Conservation (phyloP, 805 yeast species). For the Yarrowia phangngaensis region DNA sequence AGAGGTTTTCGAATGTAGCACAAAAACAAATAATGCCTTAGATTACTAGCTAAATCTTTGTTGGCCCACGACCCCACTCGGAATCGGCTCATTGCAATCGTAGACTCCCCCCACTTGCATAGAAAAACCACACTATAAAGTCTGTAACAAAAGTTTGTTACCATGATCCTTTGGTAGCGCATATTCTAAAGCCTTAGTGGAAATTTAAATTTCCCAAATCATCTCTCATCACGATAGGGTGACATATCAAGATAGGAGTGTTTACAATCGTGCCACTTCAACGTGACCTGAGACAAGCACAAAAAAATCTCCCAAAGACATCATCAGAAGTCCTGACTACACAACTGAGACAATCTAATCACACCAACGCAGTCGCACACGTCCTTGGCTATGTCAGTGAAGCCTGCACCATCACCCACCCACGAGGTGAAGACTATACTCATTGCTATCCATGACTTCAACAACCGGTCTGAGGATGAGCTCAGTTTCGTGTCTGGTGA, state of each 20-base stretch:
- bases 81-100: no score
- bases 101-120: no score
- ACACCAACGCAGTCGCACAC: no score
- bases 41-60: no score
- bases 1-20: no score
- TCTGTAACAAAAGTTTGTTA: not conserved
- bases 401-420: constrained; percentile 22
- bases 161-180: not conserved
- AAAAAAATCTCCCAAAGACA: not conserved
- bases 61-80: no score
- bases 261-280: no score
- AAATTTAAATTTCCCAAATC: constrained; percentile 24
- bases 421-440: constrained; percentile 25
- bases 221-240: constrained; percentile 1
- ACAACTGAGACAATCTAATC: not conserved
- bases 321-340: not conserved
- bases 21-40: no score
- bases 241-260: not conserved
- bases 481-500: constrained; percentile 77
- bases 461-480: constrained; percentile 86
- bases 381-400: constrained; percentile 13
- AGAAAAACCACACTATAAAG: constrained; percentile 8
- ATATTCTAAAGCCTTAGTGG: constrained; percentile 11
- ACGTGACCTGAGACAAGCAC: not conserved
- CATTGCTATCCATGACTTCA: constrained; percentile 79